These are phyloP conservation scores for Candida anutae DNA, from an alignment of 1,139 yeast species.

Conservation along the genomic window DNA sequence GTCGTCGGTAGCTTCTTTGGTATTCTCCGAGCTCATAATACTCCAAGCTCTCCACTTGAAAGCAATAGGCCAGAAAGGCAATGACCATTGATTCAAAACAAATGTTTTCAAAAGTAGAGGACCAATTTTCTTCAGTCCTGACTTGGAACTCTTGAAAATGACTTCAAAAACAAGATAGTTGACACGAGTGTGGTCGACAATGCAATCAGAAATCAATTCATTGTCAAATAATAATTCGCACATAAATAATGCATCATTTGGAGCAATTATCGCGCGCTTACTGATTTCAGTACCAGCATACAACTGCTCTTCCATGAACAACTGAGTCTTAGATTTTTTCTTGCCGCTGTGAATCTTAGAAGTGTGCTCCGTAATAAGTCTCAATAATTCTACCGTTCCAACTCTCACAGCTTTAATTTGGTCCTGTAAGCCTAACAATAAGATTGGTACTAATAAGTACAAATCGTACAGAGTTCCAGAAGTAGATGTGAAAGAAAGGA, in stretches of 20 bases:
- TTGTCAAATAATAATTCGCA: conserved; percentile 31
- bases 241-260: conserved; percentile 53
- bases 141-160: conserved; percentile 22
- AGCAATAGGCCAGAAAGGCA: conserved; percentile 22
- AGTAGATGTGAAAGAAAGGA: conserved; percentile 25
- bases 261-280: conserved; percentile 48
- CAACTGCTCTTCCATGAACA: conserved; percentile 35
- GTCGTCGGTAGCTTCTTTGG: conserved; percentile 18
- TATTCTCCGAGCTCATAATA: conserved; percentile 17
- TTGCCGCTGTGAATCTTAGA: conserved; percentile 12
- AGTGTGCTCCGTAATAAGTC: conserved; percentile 13
- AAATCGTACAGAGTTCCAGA: conserved; percentile 13
- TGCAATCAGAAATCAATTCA: conserved; percentile 18
- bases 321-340: conserved; percentile 15
- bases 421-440: conserved; percentile 30
- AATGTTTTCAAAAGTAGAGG: conserved; percentile 29
- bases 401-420: conserved; percentile 20
- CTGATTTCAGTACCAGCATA: conserved; percentile 33
- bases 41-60: conserved; percentile 30
- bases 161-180: conserved; percentile 17
- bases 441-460: conserved; percentile 31
- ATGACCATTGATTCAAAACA: conserved; percentile 38
- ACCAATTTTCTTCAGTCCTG: conserved; percentile 31
- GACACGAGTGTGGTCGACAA: conserved; percentile 23
- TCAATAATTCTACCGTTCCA: conserved; percentile 18